These are phyloP conservation scores for Paramecium biaurelia DNA, from an alignment of 73 alveolate species.

Conservation along the genomic window DNA sequence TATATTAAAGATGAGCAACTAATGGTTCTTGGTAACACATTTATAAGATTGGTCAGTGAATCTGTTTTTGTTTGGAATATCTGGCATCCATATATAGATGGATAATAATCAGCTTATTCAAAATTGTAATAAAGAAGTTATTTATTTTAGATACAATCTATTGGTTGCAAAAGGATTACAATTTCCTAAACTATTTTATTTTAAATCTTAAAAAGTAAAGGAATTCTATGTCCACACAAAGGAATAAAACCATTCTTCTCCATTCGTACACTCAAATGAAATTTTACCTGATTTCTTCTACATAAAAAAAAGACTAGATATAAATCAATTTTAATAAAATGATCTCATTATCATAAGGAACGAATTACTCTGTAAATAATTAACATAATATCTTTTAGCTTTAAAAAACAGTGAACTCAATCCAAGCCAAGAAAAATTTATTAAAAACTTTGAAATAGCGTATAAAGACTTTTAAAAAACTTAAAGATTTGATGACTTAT, in stretches of 20 bases:
- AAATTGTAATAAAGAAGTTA: not conserved
- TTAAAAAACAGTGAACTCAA: not conserved
- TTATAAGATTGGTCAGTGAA: not conserved
- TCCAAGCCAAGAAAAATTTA: not conserved
- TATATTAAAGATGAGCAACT: not conserved
- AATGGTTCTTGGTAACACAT: constrained; percentile 30
- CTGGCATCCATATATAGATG: not conserved
- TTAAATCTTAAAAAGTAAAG: not conserved
- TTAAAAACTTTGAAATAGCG: not conserved
- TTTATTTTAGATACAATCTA: not conserved
- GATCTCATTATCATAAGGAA: not conserved
- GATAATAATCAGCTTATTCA: not conserved
- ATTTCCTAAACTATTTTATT: constrained; percentile 9
- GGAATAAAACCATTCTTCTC: not conserved
- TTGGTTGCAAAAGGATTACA: not conserved
- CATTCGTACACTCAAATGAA: not conserved
- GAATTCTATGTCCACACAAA: not conserved
- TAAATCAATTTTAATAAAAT: not conserved
- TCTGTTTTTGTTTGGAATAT: constrained; percentile 51
- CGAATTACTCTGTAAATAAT: not conserved
- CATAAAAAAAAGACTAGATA: not conserved
- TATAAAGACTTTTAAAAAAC: not conserved
- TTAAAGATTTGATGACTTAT: not conserved
- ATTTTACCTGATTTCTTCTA: not conserved
- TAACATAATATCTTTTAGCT: not conserved